Evolutionary conservation across 805 yeast genomes (phyloP).

Genomic region (Starmerella stigmatis): DNA sequence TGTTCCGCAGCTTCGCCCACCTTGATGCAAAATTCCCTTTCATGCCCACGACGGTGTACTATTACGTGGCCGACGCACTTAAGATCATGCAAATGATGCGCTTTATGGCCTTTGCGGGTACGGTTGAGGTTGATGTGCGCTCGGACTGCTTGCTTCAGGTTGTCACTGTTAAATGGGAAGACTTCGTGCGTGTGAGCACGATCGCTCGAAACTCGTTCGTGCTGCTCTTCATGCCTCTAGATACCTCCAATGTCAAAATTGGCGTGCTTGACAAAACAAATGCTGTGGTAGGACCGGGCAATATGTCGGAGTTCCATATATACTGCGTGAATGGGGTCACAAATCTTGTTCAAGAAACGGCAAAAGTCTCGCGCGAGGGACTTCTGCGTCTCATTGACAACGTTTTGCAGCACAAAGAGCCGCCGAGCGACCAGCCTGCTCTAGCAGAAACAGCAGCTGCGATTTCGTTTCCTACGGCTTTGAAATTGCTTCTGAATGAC

Average conservation of each 20-base stretch:
- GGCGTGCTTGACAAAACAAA: conserved; percentile 16
- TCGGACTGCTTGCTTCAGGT: conserved; percentile 23
- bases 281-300: conserved; percentile 22
- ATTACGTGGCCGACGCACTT: conserved; percentile 18
- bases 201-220: conserved; percentile 40
- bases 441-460: conserved; percentile 5
- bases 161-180: conserved; percentile 26
- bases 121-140: conserved; percentile 25
- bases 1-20: conserved; percentile 17
- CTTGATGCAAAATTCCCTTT: conserved; percentile 7
- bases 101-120: conserved; percentile 19
- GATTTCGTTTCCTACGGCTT: conserved; percentile 7
- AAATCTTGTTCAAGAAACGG: conserved; percentile 1
- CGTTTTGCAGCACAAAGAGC: conserved; percentile 2
- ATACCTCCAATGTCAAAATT: conserved; percentile 14
- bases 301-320: conserved; percentile 14
- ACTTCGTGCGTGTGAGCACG: conserved; percentile 30
- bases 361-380: conserved; percentile 2
- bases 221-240: conserved; percentile 34
- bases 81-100: conserved; percentile 20
- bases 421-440: not conserved
- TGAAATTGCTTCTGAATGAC: conserved; percentile 5
- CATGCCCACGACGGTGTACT: conserved; percentile 15
- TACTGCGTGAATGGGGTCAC: conserved; percentile 10
- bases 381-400: conserved; percentile 7